Evolutionary conservation across 441 rosid species (phyloP).

Genomic region (Gossypium schwendimanii): DNA sequence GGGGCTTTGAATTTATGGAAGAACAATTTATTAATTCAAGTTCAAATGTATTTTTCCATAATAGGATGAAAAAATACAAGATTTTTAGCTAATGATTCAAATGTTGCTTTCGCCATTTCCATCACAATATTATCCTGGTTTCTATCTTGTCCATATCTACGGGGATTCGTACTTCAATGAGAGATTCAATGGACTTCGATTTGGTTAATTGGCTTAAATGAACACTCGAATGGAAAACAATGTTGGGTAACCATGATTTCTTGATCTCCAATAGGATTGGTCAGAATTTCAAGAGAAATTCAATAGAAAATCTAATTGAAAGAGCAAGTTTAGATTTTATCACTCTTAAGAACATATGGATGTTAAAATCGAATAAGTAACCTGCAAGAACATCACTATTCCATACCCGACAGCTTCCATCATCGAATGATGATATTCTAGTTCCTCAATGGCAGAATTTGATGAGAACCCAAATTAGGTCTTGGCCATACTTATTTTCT

Average conservation of each 20-base stretch:
- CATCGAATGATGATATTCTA: conserved; percentile 27
- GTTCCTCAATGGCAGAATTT: not conserved
- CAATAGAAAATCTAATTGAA: conserved; percentile 33
- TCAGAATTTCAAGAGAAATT: conserved; percentile 38
- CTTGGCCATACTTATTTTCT: conserved; percentile 24
- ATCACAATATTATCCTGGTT: conserved; percentile 34
- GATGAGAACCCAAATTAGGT: conserved; percentile 24
- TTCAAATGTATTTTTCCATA: conserved; percentile 27
- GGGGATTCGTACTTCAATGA: conserved; percentile 26
- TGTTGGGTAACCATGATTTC: conserved; percentile 47
- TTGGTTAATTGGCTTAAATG: conserved; percentile 30
- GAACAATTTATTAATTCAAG: not conserved
- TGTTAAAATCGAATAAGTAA: conserved; percentile 38
- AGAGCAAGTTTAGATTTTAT: conserved; percentile 39
- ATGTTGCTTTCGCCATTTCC: conserved; percentile 34
- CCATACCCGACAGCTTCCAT: conserved; percentile 54
- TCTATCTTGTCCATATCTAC: conserved; percentile 35
- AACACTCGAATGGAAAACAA: conserved; percentile 36
- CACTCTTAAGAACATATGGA: conserved; percentile 37
- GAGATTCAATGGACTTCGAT: conserved; percentile 25
- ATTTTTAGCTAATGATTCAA: conserved; percentile 33
- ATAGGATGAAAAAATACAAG: conserved; percentile 35
- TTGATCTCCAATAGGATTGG: conserved; percentile 39
- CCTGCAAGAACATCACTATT: conserved; percentile 30
- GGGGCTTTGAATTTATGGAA: conserved; percentile 14